A percentile compares a stretch with the other conserved stretches of the same genome.
phyloP scores from a whole-genome alignment of 805 yeast genomes.

The Wickerhamiella hasegawae region DNA sequence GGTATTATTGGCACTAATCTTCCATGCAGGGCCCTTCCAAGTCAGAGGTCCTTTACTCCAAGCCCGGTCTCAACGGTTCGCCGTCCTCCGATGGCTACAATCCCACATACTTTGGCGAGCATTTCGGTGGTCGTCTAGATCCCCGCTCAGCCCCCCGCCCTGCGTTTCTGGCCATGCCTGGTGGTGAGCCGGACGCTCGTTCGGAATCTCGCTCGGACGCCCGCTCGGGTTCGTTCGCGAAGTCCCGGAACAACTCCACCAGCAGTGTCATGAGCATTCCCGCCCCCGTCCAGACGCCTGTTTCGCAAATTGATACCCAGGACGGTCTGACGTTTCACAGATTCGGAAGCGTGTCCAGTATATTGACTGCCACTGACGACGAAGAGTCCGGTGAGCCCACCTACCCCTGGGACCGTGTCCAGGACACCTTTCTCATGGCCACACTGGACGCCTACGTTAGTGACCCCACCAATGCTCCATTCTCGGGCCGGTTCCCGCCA shows the following conservation, averaged over 20 bases:
- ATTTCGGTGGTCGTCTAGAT: too few relatives aligned
- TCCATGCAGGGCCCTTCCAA: too few relatives aligned
- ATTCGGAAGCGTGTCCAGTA: slow-evolving; percentile 17
- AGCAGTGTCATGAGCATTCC: slow-evolving; percentile 5
- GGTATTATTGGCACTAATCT: too few relatives aligned
- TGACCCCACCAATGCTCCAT: slow-evolving; percentile 53
- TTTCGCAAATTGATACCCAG: slow-evolving; percentile 11
- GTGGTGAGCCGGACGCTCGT: too few relatives aligned
- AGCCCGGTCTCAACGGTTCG: too few relatives aligned
- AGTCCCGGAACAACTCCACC: not conserved
- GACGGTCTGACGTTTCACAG: slow-evolving; percentile 10
- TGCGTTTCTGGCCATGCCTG: too few relatives aligned
- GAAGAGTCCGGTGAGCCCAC: slow-evolving; percentile 2
- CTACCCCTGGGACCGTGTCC: slow-evolving; percentile 17
- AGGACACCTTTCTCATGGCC: slow-evolving; percentile 30
- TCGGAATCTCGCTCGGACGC: too few relatives aligned
- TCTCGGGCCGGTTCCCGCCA: slow-evolving; percentile 49
- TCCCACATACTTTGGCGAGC: too few relatives aligned
- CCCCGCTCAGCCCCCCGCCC: too few relatives aligned
- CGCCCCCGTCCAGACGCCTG: slow-evolving; percentile 16
- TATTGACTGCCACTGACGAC: slow-evolving; percentile 11
- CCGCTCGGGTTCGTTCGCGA: too few relatives aligned
- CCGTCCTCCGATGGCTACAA: too few relatives aligned
- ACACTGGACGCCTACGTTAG: slow-evolving; percentile 33
- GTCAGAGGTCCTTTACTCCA: too few relatives aligned